Conservation (phyloP, 208 protist genomes). For the Crithidia bombi region DNA sequence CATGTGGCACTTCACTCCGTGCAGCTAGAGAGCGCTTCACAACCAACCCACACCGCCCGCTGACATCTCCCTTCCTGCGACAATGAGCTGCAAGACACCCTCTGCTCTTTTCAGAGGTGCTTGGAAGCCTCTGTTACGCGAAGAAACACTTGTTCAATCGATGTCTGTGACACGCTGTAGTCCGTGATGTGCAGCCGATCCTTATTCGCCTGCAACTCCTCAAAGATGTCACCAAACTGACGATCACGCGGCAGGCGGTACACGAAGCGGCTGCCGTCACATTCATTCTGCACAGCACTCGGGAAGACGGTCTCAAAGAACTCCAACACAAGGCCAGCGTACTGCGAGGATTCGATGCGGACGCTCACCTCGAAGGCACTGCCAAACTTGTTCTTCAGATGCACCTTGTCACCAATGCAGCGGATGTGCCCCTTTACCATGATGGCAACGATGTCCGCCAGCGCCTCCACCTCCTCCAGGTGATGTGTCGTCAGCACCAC, state of each 20-base stretch:
- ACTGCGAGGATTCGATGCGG: conserved; percentile 29
- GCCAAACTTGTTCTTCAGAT: conserved; percentile 77
- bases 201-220: conserved; percentile 39
- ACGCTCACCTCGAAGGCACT: conserved; percentile 66
- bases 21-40: no score
- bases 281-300: conserved; percentile 39
- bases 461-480: conserved; percentile 92
- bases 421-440: conserved; percentile 79
- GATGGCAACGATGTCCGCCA: conserved; percentile 77
- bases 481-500: conserved; percentile 93
- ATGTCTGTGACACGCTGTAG: conserved; percentile 83
- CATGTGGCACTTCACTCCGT: no score
- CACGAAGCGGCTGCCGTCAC: conserved; percentile 47
- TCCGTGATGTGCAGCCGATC: conserved; percentile 52
- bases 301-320: conserved; percentile 51
- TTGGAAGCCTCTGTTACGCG: conserved; percentile 26
- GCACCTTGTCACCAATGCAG: conserved; percentile 75
- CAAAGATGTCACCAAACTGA: conserved; percentile 46
- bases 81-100: no score
- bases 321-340: conserved; percentile 25
- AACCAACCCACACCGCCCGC: no score
- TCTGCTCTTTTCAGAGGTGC: no score
- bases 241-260: conserved; percentile 46
- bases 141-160: conserved; percentile 85
- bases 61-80: no score